Evolutionary conservation across 805 yeast genomes (phyloP), one percentile per base, ranked within the genome.

Genomic region (Crinitomyces ghanaensis): DNA sequence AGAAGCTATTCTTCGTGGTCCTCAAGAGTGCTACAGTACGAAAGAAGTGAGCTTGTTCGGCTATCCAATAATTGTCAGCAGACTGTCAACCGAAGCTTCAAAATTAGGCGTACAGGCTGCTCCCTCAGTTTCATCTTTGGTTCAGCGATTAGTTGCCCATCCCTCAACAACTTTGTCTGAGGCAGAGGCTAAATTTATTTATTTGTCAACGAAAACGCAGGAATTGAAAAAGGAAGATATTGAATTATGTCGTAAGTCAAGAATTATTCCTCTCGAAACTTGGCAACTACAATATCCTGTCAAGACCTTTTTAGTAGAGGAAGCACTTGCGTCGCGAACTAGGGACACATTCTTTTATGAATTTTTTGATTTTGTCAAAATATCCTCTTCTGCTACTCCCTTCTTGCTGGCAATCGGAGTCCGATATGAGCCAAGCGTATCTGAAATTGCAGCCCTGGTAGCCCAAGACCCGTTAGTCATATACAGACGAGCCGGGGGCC

Each of bases 401-500:
- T 60, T 60, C 35, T 39, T 60, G 19, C 33, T 34, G 9, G 35
- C 33, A 4, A 37, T 58, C 11, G 63, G 64, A 1, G 54, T 59
- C 3, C 37, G 57, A 3, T 48, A 49, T 14, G 40, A 44, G 23
- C 65, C 64, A 1, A 43, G 43, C n/a, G 32, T 49, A 3, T 20
- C 35, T 1, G 61, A 60, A 31, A 40, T 57, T 4, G 58, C 54
- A 2, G 32, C 34, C 13, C 35, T 44, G 11, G 41, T 48, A 2
- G 48, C 48, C 2, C 35, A 43, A 1, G 42, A 45, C 13, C 56
- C 62, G 2, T 20, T 33, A 5, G 38, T 42, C 8, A 46, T 45
- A 35, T 46, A 40, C 26, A 33, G 36, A 4, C 41, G 48, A 30
- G 51, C 54, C 6, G 47, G 47, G 2, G 28, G 44, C 2, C 27